Evolutionary conservation across 2,329 filamentous ascomycete genomes (phyloP), one percentile per base, ranked within the genome.

Genomic region (Cladosporium phlei): DNA sequence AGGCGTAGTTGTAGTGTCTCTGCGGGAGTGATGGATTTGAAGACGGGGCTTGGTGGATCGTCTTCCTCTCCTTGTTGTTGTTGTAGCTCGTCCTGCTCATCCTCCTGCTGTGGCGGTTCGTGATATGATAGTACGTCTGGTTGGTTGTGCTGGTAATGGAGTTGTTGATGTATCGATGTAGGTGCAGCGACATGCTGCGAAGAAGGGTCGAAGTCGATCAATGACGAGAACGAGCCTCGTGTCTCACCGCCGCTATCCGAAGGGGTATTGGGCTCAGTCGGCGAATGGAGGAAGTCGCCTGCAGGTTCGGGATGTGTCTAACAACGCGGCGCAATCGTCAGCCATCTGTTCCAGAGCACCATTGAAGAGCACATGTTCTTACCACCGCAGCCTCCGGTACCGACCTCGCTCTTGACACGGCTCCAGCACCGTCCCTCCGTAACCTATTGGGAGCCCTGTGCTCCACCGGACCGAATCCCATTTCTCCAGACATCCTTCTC

Each of bases 1-100:
- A 90, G 77, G n/a, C 85, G 77, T 8, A 87, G 74, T 42, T 77
- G 77, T 34, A 89, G 71, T 38, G 80, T 77, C 59, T 85, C 78
- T 16, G 81, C 82, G 66, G 52, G 45, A 8, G 56, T 59, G 21
- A 42, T 78, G 77, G 47, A 43, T 29, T 76, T 85, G 63, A 44
- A 47, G 25, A 38, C n/a, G 11, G 37, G 43, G 55, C 28, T 51
- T 61, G 34, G 52, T 46, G 38, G 25, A n/a, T n/a, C n/a, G n/a
- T n/a, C n/a, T n/a, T n/a, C n/a, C n/a, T n/a, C n/a, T 12, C 39
- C 19, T 14, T 22, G 19, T 11, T 48, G 28, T 24, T 30, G 40
- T 32, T 21, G 39, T 10, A 6, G 24, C 30, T 33, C 33, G 12
- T 35, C 3, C 33, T 22, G 16, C 19, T 20, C 16, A 4, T 14